Evolutionary conservation across 768 basidiomycete species (phyloP).

Genomic region (Leucosporidium yakuticum): DNA sequence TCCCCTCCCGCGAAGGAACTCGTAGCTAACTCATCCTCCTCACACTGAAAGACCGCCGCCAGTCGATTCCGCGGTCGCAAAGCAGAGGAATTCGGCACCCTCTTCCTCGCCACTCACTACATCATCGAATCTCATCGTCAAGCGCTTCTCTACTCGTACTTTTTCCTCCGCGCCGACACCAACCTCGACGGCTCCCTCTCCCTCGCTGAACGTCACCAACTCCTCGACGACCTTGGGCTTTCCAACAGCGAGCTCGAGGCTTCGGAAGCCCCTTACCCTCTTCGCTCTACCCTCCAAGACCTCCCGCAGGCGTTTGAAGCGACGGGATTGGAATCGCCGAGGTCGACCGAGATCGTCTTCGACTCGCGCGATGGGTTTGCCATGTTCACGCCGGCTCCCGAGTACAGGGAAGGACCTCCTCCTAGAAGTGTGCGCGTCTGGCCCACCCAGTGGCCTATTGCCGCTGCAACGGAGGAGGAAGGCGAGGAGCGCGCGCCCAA

Average conservation of each 20-base stretch:
- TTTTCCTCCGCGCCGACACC: constrained; percentile 6
- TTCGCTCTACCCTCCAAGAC: background rate
- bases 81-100: constrained; percentile 19
- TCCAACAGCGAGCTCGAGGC: no score
- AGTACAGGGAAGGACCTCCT: background rate
- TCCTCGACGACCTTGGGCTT: constrained; percentile 18
- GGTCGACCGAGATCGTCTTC: constrained; percentile 14
- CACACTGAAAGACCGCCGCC: constrained; percentile 43
- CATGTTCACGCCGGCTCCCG: constrained; percentile 13
- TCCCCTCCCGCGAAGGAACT: no score
- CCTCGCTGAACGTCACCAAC: constrained; percentile 8
- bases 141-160: constrained; percentile 31
- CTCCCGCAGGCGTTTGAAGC: background rate
- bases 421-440: background rate
- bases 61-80: constrained; percentile 28
- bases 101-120: constrained; percentile 34
- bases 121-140: constrained; percentile 31
- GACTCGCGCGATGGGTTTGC: constrained; percentile 44
- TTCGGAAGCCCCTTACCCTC: background rate
- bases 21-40: background rate
- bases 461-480: background rate
- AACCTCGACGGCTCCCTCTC: constrained; percentile 16
- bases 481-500: background rate
- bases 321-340: constrained; percentile 8
- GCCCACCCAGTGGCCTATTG: background rate